Evolutionary conservation across 2,329 filamentous ascomycete genomes (phyloP).

Genomic region (Endocalyx cinctus): DNA sequence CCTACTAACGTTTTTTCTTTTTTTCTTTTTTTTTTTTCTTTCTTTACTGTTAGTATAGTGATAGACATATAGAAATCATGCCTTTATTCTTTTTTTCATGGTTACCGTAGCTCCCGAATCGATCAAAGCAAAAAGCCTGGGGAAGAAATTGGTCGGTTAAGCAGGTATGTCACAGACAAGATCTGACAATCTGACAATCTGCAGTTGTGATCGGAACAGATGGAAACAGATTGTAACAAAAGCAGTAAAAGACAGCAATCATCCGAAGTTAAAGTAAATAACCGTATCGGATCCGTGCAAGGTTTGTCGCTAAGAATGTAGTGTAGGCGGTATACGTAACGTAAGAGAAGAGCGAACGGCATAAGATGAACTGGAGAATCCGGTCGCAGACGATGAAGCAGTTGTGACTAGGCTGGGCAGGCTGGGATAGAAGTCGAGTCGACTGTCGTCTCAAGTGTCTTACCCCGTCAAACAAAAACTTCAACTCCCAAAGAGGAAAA

Average conservation of each 20-base stretch:
- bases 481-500: background rate
- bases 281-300: conserved; percentile 24
- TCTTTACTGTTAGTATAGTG: no score
- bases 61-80: no score
- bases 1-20: no score
- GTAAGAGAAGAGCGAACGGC: conserved; percentile 35
- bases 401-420: conserved; percentile 23
- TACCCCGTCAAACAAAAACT: conserved; percentile 21
- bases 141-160: background rate
- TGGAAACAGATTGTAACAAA: conserved; percentile 25
- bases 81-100: no score
- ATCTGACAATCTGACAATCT: conserved; percentile 20
- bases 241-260: conserved; percentile 17
- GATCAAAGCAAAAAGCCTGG: background rate
- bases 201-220: conserved; percentile 20
- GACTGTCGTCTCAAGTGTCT: conserved; percentile 41
- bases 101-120: no score
- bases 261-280: conserved; percentile 28
- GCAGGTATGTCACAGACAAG: no score
- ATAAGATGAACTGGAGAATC: conserved; percentile 43
- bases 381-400: conserved; percentile 38
- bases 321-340: conserved; percentile 18
- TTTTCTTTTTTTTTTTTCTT: no score
- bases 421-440: conserved; percentile 28
- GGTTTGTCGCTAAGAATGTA: conserved; percentile 17